Percentiles rank a stretch among this genome's conserved stretches.
phyloP scores from a whole-genome alignment of 768 basidiomycete genomes.

The Calocybe cyanea region DNA sequence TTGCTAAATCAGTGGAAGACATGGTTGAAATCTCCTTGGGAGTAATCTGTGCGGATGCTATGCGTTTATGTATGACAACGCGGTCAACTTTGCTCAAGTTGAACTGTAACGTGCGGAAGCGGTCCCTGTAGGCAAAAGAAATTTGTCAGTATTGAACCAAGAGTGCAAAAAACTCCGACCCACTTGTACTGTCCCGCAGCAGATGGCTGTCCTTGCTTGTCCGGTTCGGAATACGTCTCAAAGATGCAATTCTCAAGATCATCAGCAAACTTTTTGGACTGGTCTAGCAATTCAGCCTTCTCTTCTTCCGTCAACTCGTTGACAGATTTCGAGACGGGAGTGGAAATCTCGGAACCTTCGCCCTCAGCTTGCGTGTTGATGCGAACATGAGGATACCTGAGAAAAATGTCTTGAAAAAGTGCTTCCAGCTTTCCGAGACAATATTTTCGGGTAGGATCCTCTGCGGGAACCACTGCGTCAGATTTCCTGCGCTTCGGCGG shows the following conservation, averaged over 20 bases:
- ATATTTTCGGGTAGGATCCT: conserved; percentile 78
- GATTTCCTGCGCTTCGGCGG: conserved; percentile 48
- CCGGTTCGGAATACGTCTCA: conserved; percentile 72
- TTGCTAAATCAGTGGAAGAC: conserved; percentile 86
- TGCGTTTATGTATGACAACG: conserved; percentile 72
- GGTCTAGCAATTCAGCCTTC: conserved; percentile 48
- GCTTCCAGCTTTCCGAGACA: conserved; percentile 75
- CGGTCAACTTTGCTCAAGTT: conserved; percentile 85
- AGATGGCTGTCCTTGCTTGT: conserved; percentile 59
- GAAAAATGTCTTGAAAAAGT: conserved; percentile 65
- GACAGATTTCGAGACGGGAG: conserved; percentile 38
- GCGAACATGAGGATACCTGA: conserved; percentile 60
- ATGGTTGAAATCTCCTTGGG: conserved; percentile 75
- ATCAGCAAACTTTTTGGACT: conserved; percentile 59
- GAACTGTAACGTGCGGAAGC: conserved; percentile 86
- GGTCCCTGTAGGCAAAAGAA: conserved; percentile 52
- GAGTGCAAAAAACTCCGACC: conserved; percentile 13
- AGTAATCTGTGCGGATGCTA: conserved; percentile 61
- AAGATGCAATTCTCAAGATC: conserved; percentile 77
- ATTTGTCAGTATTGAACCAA: conserved; percentile 11
- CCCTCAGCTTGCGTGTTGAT: conserved; percentile 17
- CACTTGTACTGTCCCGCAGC: conserved; percentile 83
- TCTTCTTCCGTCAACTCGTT: conserved; percentile 62
- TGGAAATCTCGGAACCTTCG: conserved; percentile 19
- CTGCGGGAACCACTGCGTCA: conserved; percentile 34